Evolutionary conservation across 768 basidiomycete genomes (phyloP), one percentile per base, ranked within the genome.

Genomic region (Hebeloma cylindrosporum): DNA sequence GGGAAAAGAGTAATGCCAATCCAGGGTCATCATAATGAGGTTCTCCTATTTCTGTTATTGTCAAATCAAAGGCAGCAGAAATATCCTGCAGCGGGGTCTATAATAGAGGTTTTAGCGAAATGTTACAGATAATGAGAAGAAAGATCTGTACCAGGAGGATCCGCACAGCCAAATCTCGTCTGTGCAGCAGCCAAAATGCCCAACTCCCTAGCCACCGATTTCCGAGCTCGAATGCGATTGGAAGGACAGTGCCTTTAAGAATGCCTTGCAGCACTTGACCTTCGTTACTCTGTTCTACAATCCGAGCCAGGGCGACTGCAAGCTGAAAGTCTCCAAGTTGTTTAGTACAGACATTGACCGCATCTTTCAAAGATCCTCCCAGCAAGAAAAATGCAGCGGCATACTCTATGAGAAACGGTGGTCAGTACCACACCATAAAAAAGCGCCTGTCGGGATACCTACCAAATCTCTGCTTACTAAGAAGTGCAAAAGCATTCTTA

Each of bases 301-400:
- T 77, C 5, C 94, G 80, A 9, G 94, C 88, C 20, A 99, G 62
- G 1, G 91, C 85, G 31, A 97, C 64, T 1, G 93, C 96, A 17
- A 99, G 74, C 56, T 95, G 93, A 59, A 94, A 87, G 64, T 99
- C 96, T 18, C 79, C 71, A 16, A 99, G 69, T 42, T 98, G 90
- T 53, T 80, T 87, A 20, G 96, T 60, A 62, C 93, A 94, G 14
- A 99, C 87, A 52, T 81, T 88, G 23, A 93, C 88, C 2, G 95
- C 94, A 53, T 98, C 96, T 63, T 87, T 89, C 26, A 95, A 67
- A 31, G 84, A 82, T 17, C 83, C 85, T 6, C 92, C 95, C 0
- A 99, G 78, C 30, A 99, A 73, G 71, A 99, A 99, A 69, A 99
- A 99, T 1, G 93, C 94, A 0, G 93, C 93, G n/a, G 96, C 94